These are phyloP conservation scores for Dactylellina parvicollis DNA, from an alignment of 2,329 filamentous ascomycete genomes.

Conservation along the genomic window DNA sequence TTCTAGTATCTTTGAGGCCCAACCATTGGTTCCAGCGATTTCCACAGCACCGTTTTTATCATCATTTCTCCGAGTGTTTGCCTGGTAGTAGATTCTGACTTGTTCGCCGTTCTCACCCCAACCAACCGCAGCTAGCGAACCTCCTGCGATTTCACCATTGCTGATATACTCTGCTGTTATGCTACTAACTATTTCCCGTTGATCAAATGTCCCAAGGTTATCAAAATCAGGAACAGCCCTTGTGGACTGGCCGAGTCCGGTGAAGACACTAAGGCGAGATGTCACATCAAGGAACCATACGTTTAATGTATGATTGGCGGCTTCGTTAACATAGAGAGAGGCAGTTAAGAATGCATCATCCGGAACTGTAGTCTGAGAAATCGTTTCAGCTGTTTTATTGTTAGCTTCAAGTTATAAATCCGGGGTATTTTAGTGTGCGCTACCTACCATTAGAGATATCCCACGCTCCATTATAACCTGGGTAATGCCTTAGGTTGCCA, in stretches of 20 bases:
- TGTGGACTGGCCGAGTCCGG: slow-evolving; percentile 23
- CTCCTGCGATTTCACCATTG: slow-evolving; percentile 31
- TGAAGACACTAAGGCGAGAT: slow-evolving; percentile 16
- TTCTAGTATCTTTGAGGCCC: slow-evolving; percentile 18
- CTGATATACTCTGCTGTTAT: slow-evolving; percentile 18
- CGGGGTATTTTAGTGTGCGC: neutral
- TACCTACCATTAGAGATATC: slow-evolving; percentile 27
- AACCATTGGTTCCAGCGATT: slow-evolving; percentile 19
- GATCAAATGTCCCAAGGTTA: slow-evolving; percentile 33
- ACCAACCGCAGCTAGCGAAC: slow-evolving; percentile 20
- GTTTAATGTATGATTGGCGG: slow-evolving; percentile 20
- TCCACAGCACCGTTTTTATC: slow-evolving; percentile 33
- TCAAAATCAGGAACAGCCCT: slow-evolving; percentile 21
- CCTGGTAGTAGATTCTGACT: slow-evolving; percentile 40
- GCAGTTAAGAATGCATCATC: slow-evolving; percentile 18
- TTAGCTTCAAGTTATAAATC: neutral
- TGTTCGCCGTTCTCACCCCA: slow-evolving; percentile 32
- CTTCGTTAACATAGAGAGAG: slow-evolving; percentile 12
- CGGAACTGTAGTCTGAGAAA: slow-evolving; percentile 20
- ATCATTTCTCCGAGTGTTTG: slow-evolving; percentile 10
- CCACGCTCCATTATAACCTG: slow-evolving; percentile 41
- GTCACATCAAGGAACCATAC: slow-evolving; percentile 33
- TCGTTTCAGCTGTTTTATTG: slow-evolving; percentile 32
- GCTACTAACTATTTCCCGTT: slow-evolving; percentile 12
- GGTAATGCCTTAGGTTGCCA: slow-evolving; percentile 31